Percentiles rank a stretch among this genome's conserved stretches.
Conservation (phyloP, 352 stramenopile genomes). For the Phytophthora vignae region DNA sequence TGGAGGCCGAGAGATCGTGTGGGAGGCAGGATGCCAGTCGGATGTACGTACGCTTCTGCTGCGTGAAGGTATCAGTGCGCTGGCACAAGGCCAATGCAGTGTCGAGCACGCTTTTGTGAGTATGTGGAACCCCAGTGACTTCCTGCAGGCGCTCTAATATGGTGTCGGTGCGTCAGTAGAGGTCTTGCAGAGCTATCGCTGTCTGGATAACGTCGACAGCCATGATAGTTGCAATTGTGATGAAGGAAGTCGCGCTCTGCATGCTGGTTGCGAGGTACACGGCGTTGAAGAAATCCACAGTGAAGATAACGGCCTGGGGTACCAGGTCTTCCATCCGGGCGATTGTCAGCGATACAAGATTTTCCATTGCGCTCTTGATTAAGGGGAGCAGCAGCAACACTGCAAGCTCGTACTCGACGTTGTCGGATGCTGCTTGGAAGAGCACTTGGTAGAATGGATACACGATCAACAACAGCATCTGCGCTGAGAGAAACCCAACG, state of each 20-base stretch:
- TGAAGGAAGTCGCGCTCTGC: slow-evolving; percentile 14
- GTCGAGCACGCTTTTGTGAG: not conserved
- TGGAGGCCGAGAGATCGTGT: slow-evolving; percentile 1
- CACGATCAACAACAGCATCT: slow-evolving; percentile 12
- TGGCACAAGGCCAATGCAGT: slow-evolving; percentile 1
- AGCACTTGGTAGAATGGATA: slow-evolving; percentile 28
- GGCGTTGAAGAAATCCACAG: slow-evolving; percentile 33
- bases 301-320: slow-evolving; percentile 23
- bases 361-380: slow-evolving; percentile 24
- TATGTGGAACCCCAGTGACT: not conserved
- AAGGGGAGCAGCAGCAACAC: slow-evolving; percentile 15
- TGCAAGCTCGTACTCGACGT: not conserved
- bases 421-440: not conserved
- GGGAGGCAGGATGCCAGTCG: slow-evolving; percentile 8
- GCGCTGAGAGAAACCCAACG: slow-evolving; percentile 15
- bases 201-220: slow-evolving; percentile 6
- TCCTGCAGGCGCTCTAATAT: slow-evolving; percentile 5
- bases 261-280: slow-evolving; percentile 27
- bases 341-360: slow-evolving; percentile 17
- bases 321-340: slow-evolving; percentile 26
- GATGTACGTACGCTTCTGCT: slow-evolving; percentile 10
- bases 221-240: slow-evolving; percentile 13
- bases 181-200: slow-evolving; percentile 1
- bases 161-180: slow-evolving; percentile 4
- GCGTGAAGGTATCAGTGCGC: not conserved